Evolutionary conservation across 306 rosid genomes (phyloP), one percentile per base, ranked within the genome.

Genomic region (Senna siamea): DNA sequence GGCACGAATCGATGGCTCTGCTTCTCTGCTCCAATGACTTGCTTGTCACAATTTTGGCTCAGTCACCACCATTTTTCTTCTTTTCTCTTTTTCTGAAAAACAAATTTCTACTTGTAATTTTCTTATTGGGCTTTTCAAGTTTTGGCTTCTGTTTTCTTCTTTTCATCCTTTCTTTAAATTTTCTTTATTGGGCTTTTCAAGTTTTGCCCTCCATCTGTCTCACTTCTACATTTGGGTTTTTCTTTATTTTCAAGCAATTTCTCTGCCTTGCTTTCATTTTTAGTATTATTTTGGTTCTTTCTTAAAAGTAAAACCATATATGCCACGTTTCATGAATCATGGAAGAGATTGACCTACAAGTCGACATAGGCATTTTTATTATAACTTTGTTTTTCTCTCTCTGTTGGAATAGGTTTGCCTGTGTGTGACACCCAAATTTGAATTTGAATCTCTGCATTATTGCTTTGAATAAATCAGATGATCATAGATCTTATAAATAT

Each of bases 1-100:
- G 67, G 73, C 73, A 70, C 96, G 85, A 87, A 88, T 83, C 75
- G 76, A 91, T 89, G 86, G 37, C 79, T 72, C 90, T 84, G 88
- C 87, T 68, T 83, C 79, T 72, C 90, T 84, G 88, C 87, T 70
- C 83, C 90, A 76, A 81, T 69, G 78, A 86, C 74, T 80, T 79
- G 57, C 51, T 52, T 65, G 34, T 52, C 64, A 70, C 72, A 32
- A 47, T 69, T 67, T 83, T 59, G 81, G 81, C 65, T 53, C 17
- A 66, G 41, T 60, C 23, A 2, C 44, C 23, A 23, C 30, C 3
- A 26, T 26, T 26, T 26, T 3, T 30, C 6, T 15, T 22, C 65
- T 32, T 5, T 40, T 19, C 3, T 62, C 3, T 53, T 44, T 30
- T 20, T 23, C 47, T 41, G 13, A 7, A 8, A 41, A 41, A 41